Evolutionary conservation across 352 stramenopile species (phyloP).

Genomic region (Globisporangium solare): DNA sequence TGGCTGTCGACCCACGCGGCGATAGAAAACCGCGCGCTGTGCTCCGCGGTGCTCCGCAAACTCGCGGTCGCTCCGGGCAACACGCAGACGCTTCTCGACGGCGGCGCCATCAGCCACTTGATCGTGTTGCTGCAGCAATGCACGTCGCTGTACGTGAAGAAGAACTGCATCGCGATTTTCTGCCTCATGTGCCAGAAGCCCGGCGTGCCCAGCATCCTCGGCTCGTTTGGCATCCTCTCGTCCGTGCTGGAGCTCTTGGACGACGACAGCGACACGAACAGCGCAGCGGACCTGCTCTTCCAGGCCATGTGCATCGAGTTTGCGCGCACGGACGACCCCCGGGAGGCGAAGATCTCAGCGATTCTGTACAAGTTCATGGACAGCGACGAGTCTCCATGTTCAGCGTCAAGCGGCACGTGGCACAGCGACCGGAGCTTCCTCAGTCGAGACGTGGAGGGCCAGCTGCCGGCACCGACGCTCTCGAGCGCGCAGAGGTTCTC

Average conservation of each 20-base stretch:
- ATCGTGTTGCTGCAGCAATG: slow-evolving; percentile 39
- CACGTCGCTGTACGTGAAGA: slow-evolving; percentile 41
- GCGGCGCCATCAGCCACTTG: slow-evolving; percentile 43
- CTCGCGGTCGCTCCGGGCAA: slow-evolving; percentile 69
- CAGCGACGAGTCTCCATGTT: slow-evolving; percentile 27
- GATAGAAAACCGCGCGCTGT: slow-evolving; percentile 32
- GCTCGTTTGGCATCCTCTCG: slow-evolving; percentile 51
- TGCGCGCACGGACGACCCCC: slow-evolving; percentile 41
- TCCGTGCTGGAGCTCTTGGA: slow-evolving; percentile 53
- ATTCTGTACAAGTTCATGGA: slow-evolving; percentile 57
- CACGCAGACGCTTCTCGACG: slow-evolving; percentile 48
- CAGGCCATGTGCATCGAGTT: slow-evolving; percentile 67
- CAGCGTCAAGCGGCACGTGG: slow-evolving; percentile 20
- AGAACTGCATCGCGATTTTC: slow-evolving; percentile 68
- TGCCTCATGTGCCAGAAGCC: slow-evolving; percentile 49
- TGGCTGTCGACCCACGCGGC: slow-evolving; percentile 33
- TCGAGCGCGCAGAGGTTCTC: slow-evolving; percentile 26
- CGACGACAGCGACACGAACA: slow-evolving; percentile 7
- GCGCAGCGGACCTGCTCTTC: slow-evolving; percentile 21
- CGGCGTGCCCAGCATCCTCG: slow-evolving; percentile 36
- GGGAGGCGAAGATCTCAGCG: slow-evolving; percentile 51
- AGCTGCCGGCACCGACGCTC: slow-evolving; percentile 26
- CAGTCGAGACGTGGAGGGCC: slow-evolving; percentile 11
- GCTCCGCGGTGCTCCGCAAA: slow-evolving; percentile 60
- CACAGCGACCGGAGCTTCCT: slow-evolving; percentile 61